Conservation (phyloP, 2,329 filamentous ascomycete genomes). For the Dissoconium aciculare region DNA sequence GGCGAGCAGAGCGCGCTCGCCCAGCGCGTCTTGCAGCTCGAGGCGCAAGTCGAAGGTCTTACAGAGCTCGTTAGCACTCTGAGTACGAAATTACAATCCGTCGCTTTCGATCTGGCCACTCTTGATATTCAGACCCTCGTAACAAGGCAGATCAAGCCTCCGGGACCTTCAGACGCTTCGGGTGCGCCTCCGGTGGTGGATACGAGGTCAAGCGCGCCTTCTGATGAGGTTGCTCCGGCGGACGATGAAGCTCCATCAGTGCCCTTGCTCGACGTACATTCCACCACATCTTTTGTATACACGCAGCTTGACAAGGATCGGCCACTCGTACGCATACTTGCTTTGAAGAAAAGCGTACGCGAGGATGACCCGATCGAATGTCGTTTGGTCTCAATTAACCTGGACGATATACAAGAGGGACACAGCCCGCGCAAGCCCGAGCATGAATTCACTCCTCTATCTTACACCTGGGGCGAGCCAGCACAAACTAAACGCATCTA, state of each 20-base stretch:
- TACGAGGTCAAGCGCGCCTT: too few relatives aligned
- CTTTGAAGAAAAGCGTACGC: background rate
- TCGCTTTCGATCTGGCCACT: too few relatives aligned
- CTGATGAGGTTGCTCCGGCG: too few relatives aligned
- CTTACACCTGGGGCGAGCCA: conserved; percentile 1
- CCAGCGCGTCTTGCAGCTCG: background rate
- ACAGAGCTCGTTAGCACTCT: too few relatives aligned
- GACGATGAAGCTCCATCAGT: too few relatives aligned
- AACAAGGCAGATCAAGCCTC: too few relatives aligned
- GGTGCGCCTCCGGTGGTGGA: too few relatives aligned
- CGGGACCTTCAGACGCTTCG: too few relatives aligned
- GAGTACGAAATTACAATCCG: too few relatives aligned
- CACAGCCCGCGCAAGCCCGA: background rate
- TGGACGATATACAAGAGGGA: background rate
- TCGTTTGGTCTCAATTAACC: background rate
- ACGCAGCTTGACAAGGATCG: background rate
- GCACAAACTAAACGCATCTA: background rate
- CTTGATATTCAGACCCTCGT: too few relatives aligned
- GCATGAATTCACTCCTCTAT: conserved; percentile 1
- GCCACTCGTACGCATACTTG: background rate
- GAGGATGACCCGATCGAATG: background rate
- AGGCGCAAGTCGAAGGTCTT: background rate
- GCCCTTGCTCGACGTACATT: too few relatives aligned
- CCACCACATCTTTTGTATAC: conserved; percentile 1
- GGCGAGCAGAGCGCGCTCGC: too few relatives aligned